Base-by-base conservation (phyloP, 805 yeast genomes). In the Yamadazyma scolyti region DNA sequence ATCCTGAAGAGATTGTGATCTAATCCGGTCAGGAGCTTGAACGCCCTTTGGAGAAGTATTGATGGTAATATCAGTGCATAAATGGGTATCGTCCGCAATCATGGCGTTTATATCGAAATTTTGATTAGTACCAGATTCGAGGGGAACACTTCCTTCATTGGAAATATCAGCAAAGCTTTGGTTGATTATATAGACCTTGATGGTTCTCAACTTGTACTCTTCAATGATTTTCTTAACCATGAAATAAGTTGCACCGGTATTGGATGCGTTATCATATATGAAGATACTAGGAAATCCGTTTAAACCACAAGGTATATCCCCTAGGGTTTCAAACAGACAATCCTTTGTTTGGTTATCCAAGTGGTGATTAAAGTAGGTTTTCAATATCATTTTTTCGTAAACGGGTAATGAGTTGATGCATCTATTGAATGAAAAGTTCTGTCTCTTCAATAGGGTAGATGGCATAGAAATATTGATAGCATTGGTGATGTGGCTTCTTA, bases 391-490 rank as follows among this genome's bases (percentile, higher is more conserved):
- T 39, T 68, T 71, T 35, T 80, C 88, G 33, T 61, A 59, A 4
- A 56, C 44, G 0, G 85, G 75, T 29, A 82, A 56, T 18, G 84
- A 78, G 30, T 72, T 75, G 15, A 82, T 58, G 43, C 86, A 77
- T 47, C 77, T 69, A 27, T 60, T 61, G 34, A 89, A 61, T 3
- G 78, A 77, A 47, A 84, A 89, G 31, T 79, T 81, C 19, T 77
- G 64, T 42, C 97, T 71, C 51, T 79, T 83, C 40, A 89, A 61
- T 24, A 89, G 64, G 0, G 97, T 89, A n/a, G 95, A 82, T 2
- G 97, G 97, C 9, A 89, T 59, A 54, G 95, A 85, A 21, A 90
- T 71, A 51, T 86, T 86, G 26, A 85, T 63, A 1, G 97, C 73
- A 24, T 71, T 64, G 4, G 45, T 47, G 9, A 90, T 55, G 39